phyloP scores from a whole-genome alignment of 2,329 filamentous ascomycete species.

The Graphiopsis chlorocephala region DNA sequence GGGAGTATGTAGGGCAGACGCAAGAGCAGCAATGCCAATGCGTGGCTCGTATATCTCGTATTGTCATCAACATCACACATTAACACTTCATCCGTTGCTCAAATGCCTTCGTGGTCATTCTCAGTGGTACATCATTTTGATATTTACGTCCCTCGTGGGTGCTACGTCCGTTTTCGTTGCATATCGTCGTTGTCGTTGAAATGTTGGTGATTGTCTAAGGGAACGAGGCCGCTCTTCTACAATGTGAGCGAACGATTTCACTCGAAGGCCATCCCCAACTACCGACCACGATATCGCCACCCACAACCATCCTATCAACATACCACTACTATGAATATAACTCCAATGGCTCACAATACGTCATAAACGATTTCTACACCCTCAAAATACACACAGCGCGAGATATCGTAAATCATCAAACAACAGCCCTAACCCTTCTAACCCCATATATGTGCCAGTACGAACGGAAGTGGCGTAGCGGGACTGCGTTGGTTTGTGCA shows the following conservation, averaged over 20 bases:
- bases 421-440: neutral
- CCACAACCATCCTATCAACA: neutral
- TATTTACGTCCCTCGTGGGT: neutral
- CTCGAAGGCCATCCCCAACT: neutral
- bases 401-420: neutral
- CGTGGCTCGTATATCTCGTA: neutral
- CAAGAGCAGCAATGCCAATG: too few relatives aligned
- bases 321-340: rapidly evolving
- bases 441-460: neutral
- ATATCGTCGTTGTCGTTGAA: neutral
- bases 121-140: neutral
- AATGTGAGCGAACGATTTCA: neutral
- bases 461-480: too few relatives aligned
- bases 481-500: too few relatives aligned
- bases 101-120: neutral
- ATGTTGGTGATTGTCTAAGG: neutral
- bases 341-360: neutral
- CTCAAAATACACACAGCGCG: neutral
- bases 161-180: neutral
- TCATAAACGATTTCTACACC: neutral
- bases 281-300: neutral
- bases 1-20: too few relatives aligned
- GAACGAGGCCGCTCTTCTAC: rapidly evolving
- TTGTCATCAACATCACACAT: neutral
- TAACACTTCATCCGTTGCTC: neutral